These are phyloP conservation scores for Pyrenula massariospora DNA, from an alignment of 495 filamentous ascomycete species.

Conservation along the genomic window DNA sequence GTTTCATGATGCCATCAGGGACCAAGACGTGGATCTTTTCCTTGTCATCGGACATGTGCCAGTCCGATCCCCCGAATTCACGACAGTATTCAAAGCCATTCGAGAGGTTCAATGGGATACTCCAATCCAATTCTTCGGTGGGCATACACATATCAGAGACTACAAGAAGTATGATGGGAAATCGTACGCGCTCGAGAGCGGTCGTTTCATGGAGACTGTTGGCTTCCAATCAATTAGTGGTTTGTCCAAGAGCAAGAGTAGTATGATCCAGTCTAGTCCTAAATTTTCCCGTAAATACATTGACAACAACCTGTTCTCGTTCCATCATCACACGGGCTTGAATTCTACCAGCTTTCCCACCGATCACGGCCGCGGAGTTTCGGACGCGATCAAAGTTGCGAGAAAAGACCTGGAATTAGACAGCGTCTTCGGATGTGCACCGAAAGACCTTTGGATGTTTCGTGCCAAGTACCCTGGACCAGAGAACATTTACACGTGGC, in stretches of 20 bases:
- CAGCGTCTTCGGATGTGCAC: constrained; percentile 68
- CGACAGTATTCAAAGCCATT: constrained; percentile 66
- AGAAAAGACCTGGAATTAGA: constrained; percentile 65
- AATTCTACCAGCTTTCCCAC: constrained; percentile 66
- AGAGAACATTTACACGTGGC: constrained; percentile 68
- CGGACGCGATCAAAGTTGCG: constrained; percentile 54
- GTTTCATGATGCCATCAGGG: constrained; percentile 79
- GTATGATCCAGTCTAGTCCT: constrained; percentile 20
- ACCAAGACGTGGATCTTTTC: constrained; percentile 74
- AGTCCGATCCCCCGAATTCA: constrained; percentile 65
- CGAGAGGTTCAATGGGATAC: constrained; percentile 62
- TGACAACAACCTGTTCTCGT: constrained; percentile 85
- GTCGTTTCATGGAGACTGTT: constrained; percentile 97
- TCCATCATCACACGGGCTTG: constrained; percentile 68
- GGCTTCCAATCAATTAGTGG: constrained; percentile 86
- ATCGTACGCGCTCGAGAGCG: constrained; percentile 73
- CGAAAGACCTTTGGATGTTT: constrained; percentile 68
- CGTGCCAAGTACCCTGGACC: constrained; percentile 57
- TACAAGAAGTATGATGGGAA: constrained; percentile 69
- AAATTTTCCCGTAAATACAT: constrained; percentile 75
- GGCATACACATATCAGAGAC: constrained; percentile 84
- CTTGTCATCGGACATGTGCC: constrained; percentile 81
- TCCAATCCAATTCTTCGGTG: constrained; percentile 89
- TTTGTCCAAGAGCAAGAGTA: constrained; percentile 29
- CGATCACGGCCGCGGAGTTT: constrained; percentile 61